A percentile compares a stretch with the other conserved stretches of the same genome.
Conservation (phyloP, 1,139 yeast genomes). For the Zygoascus sp. region DNA sequence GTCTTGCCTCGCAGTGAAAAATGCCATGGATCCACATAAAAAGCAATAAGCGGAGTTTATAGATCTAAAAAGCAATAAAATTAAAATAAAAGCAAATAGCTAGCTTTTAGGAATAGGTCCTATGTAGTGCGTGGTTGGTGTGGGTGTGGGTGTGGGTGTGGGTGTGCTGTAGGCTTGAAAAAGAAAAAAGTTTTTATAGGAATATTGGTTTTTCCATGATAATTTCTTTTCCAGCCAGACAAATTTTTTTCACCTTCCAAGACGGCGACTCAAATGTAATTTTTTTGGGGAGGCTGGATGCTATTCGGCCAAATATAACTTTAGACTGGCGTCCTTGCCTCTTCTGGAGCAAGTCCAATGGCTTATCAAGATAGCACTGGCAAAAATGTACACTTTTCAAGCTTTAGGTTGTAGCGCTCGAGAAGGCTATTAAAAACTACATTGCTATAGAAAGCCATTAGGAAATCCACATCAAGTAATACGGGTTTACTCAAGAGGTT, state of each 20-base stretch:
- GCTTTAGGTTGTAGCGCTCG: too few species aligned
- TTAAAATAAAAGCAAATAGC: not conserved
- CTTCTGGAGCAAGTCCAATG: not conserved
- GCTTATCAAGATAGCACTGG: not conserved
- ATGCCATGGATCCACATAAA: slow-evolving; percentile 2
- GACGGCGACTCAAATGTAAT: not conserved
- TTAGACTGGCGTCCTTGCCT: not conserved
- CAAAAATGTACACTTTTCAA: too few species aligned
- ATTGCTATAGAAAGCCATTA: too few species aligned
- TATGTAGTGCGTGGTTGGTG: too few species aligned
- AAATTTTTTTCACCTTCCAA: slow-evolving; percentile 1
- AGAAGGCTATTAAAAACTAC: too few species aligned
- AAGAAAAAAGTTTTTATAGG: too few species aligned
- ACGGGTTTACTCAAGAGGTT: too few species aligned
- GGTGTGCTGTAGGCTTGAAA: too few species aligned
- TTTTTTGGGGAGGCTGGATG: not conserved
- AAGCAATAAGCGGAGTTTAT: slow-evolving; percentile 3
- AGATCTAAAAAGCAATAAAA: slow-evolving; percentile 1
- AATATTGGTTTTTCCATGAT: not conserved
- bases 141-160: too few species aligned
- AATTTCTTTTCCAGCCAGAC: slow-evolving; percentile 2
- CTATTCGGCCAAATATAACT: not conserved
- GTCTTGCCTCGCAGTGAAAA: slow-evolving; percentile 4
- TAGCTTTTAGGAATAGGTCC: not conserved
- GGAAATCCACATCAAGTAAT: too few species aligned